These are phyloP conservation scores for Chloris gayana DNA, from an alignment of 176 grass and related monocot species.

Conservation along the genomic window DNA sequence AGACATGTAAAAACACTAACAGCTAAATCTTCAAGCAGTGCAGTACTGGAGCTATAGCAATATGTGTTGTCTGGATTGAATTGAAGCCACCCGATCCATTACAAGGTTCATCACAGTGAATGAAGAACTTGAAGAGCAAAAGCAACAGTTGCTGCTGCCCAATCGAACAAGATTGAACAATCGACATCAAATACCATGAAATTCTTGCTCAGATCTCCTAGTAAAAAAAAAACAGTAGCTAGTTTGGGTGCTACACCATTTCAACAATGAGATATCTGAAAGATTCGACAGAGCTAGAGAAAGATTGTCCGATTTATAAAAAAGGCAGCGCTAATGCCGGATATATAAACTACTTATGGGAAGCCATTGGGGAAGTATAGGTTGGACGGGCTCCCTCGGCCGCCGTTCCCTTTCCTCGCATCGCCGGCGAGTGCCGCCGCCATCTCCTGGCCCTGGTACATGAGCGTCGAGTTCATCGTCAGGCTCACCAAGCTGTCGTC, in stretches of 20 bases:
- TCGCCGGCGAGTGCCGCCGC: constrained; percentile 41
- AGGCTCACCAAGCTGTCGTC: constrained; percentile 88
- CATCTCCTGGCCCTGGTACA: constrained; percentile 75
- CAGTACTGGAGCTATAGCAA: neutral
- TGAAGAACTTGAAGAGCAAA: neutral
- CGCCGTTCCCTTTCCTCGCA: constrained; percentile 50
- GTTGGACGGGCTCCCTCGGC: constrained; percentile 54
- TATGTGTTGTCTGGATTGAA: neutral
- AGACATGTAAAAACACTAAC: constrained; percentile 29
- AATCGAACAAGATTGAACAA: constrained; percentile 15
- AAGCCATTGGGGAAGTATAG: constrained; percentile 80
- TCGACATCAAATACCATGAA: constrained; percentile 38
- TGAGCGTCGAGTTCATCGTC: constrained; percentile 81
- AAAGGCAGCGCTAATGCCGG: neutral
- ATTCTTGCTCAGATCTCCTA: constrained; percentile 32
- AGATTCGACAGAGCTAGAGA: neutral
- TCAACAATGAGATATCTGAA: neutral
- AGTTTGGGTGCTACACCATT: neutral
- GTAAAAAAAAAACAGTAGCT: constrained; percentile 9
- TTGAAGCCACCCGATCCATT: neutral
- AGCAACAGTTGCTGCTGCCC: neutral
- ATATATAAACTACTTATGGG: constrained; percentile 29
- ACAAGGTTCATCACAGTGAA: constrained; percentile 19
- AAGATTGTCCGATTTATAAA: constrained; percentile 8
- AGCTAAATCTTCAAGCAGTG: neutral